Conservation (phyloP, 306 rosid species). For the Herpetospermum pedunculosum region DNA sequence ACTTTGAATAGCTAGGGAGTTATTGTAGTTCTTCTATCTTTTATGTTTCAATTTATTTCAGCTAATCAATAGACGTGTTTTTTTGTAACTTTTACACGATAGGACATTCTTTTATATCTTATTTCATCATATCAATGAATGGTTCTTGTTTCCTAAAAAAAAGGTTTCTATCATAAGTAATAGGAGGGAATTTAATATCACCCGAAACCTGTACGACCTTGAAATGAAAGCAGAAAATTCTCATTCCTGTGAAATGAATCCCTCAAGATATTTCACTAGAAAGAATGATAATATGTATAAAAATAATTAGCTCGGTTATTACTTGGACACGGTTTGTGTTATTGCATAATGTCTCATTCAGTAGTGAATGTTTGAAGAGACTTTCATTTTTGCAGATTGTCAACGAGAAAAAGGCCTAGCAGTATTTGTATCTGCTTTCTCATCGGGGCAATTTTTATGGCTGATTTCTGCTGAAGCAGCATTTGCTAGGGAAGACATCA, state of each 20-base stretch:
- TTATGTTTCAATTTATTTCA: no score
- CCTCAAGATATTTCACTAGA: not conserved
- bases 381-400: conserved; percentile 21
- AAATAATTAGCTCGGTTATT: not conserved
- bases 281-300: not conserved
- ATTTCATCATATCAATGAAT: no score
- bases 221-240: not conserved
- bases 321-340: not conserved
- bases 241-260: not conserved
- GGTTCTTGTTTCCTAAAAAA: no score
- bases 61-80: no score
- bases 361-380: conserved; percentile 19
- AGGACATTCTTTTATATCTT: no score
- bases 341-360: not conserved
- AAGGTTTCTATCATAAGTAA: not conserved
- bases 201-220: not conserved
- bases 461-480: conserved; percentile 47
- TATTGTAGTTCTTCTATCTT: not conserved
- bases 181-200: not conserved
- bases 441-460: conserved; percentile 47
- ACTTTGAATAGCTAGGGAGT: no score
- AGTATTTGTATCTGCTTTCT: conserved; percentile 38
- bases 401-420: conserved; percentile 26
- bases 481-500: conserved; percentile 35
- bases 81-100: no score